phyloP scores from a whole-genome alignment of 768 basidiomycete genomes.

The Dendrothele bispora region DNA sequence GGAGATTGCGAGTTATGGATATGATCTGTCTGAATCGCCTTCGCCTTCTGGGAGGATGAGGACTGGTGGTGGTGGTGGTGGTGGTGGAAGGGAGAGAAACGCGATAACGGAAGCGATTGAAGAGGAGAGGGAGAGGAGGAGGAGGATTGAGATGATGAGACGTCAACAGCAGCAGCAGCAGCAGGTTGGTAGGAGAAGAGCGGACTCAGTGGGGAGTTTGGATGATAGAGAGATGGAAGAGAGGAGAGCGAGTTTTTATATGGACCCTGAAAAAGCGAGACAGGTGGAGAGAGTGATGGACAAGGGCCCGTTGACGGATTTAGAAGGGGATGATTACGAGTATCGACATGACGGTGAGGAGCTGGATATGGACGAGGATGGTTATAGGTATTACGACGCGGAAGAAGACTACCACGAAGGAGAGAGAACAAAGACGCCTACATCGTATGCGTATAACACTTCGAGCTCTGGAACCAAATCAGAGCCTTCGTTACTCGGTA shows the following conservation, averaged over 20 bases:
- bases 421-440: too few relatives aligned
- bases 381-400: conserved; percentile 24
- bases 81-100: too few relatives aligned
- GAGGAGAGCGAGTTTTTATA: conserved; percentile 67
- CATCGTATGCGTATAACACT: too few relatives aligned
- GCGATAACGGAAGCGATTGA: conserved; percentile 19
- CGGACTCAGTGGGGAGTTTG: too few relatives aligned
- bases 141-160: conserved; percentile 60
- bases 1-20: conserved; percentile 84
- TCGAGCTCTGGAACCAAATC: too few relatives aligned
- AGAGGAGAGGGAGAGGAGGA: conserved; percentile 23
- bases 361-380: conserved; percentile 33
- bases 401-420: conserved; percentile 18
- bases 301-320: conserved; percentile 73
- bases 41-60: too few relatives aligned
- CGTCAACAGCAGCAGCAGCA: too few relatives aligned
- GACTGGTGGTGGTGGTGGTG: too few relatives aligned
- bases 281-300: conserved; percentile 63
- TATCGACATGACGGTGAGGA: too few relatives aligned
- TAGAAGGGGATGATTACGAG: conserved; percentile 60
- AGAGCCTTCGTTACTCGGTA: too few relatives aligned
- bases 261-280: conserved; percentile 58
- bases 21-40: conserved; percentile 31
- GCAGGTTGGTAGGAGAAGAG: conserved; percentile 47
- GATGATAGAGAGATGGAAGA: too few relatives aligned